Conservation (phyloP, 805 yeast genomes). For the Candida vaughaniae region DNA sequence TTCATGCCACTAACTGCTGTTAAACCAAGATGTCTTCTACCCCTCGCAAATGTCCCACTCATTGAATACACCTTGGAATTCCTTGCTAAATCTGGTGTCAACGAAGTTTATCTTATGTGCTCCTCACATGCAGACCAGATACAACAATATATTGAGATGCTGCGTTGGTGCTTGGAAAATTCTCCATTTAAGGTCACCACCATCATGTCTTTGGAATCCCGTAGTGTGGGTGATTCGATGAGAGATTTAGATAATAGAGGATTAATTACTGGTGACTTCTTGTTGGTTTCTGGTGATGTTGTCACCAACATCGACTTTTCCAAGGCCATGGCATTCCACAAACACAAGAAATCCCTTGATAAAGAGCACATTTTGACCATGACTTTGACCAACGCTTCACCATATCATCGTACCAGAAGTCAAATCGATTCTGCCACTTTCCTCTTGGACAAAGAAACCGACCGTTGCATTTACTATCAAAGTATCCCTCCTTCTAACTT, state of each 20-base stretch:
- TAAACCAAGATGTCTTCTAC: constrained; percentile 86
- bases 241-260: constrained; percentile 92
- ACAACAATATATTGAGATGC: constrained; percentile 71
- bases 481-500: constrained; percentile 58
- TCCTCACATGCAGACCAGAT: constrained; percentile 88
- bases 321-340: constrained; percentile 71
- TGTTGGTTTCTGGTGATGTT: constrained; percentile 90
- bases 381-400: constrained; percentile 84
- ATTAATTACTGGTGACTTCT: constrained; percentile 83
- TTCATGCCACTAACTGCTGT: constrained; percentile 89
- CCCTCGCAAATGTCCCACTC: constrained; percentile 89
- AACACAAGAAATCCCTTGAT: constrained; percentile 67
- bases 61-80: constrained; percentile 94
- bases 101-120: constrained; percentile 88
- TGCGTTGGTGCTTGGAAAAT: constrained; percentile 63
- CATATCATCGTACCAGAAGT: constrained; percentile 81
- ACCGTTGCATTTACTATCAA: constrained; percentile 82
- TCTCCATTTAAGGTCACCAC: constrained; percentile 83
- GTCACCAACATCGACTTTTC: constrained; percentile 86
- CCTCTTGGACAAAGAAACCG: constrained; percentile 68
- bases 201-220: constrained; percentile 77
- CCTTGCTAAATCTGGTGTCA: constrained; percentile 84
- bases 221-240: constrained; percentile 97
- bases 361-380: constrained; percentile 92
- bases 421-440: constrained; percentile 81